Conservation (phyloP, 1,284 basidiomycete genomes). For the Rhizoctonia solani region DNA sequence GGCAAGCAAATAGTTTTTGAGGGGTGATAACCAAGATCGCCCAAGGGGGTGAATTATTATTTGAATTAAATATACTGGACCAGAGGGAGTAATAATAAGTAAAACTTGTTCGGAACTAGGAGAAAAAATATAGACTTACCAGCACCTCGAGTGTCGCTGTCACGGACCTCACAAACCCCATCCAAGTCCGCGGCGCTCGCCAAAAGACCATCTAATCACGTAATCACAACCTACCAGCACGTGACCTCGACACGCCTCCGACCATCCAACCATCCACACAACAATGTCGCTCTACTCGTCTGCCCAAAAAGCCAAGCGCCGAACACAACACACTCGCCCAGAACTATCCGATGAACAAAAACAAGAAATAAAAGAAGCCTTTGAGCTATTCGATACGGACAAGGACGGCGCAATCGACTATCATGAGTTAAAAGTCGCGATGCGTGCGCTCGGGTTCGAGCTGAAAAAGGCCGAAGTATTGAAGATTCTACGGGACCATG, state of each 20-base stretch:
- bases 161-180: no score
- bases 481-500: slow-evolving; percentile 91
- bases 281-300: slow-evolving; percentile 37
- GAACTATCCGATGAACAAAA: slow-evolving; percentile 94
- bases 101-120: no score
- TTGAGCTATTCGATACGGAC: slow-evolving; percentile 98
- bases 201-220: background rate
- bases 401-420: slow-evolving; percentile 97
- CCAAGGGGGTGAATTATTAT: no score
- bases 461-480: slow-evolving; percentile 98
- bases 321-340: slow-evolving; percentile 52
- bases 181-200: no score
- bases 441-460: slow-evolving; percentile 97
- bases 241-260: background rate
- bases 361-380: slow-evolving; percentile 96
- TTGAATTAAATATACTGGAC: no score
- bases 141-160: no score
- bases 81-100: no score
- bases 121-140: no score
- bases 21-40: no score
- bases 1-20: background rate
- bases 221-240: slow-evolving; percentile 9
- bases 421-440: slow-evolving; percentile 98
- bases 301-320: slow-evolving; percentile 40
- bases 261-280: background rate